A percentile compares a stretch with the other conserved stretches of the same genome.
Evolutionary conservation across 441 rosid species (phyloP).

Genomic region (Populus tomentosa): DNA sequence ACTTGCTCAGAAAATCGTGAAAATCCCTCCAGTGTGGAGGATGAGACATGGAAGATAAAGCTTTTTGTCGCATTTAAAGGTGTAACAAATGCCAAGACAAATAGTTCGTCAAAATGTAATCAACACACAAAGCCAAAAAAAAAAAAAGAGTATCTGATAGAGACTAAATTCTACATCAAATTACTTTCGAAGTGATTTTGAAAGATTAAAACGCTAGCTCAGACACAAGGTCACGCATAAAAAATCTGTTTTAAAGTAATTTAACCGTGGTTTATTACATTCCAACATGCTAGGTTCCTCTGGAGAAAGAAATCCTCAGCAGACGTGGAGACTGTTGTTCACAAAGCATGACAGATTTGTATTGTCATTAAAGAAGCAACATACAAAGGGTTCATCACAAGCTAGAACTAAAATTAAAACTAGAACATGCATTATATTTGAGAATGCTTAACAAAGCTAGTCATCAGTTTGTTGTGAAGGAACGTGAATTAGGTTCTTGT

Average conservation of each 20-base stretch:
- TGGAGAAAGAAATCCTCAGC: background rate
- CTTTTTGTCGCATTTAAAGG: background rate
- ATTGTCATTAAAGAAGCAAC: background rate
- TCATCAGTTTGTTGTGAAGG: background rate
- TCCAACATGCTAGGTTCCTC: background rate
- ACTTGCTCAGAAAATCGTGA: background rate
- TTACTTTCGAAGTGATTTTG: background rate
- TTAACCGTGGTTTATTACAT: background rate
- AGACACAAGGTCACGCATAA: background rate
- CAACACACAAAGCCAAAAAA: background rate
- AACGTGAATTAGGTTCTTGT: background rate
- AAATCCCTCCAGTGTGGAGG: background rate
- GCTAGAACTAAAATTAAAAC: background rate
- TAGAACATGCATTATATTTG: background rate
- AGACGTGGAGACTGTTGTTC: background rate
- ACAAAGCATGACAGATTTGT: background rate
- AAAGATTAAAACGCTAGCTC: background rate
- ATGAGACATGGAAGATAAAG: background rate
- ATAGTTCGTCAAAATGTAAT: background rate
- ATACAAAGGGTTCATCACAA: background rate
- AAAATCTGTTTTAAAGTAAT: background rate
- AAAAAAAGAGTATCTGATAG: background rate
- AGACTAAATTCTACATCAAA: background rate
- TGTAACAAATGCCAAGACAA: background rate
- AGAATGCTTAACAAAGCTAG: background rate